Percentiles rank a stretch among this genome's conserved stretches.
phyloP scores from a whole-genome alignment of 148 eudicot species.

The Spergularia bocconei region DNA sequence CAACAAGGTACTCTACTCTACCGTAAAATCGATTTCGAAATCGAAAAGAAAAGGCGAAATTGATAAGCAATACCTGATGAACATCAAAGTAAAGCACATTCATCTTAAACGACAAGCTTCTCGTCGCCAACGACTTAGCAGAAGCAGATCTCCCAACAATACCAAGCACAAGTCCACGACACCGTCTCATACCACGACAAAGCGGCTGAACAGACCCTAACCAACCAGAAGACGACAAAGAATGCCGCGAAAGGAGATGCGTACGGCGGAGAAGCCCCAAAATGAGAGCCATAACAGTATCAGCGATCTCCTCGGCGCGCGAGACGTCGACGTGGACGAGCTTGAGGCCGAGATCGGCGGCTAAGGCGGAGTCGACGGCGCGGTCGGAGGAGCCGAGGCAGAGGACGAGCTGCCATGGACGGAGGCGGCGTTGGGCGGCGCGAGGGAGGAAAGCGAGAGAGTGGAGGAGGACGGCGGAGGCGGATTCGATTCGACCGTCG shows the following conservation, averaged over 20 bases:
- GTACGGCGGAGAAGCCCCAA: slow-evolving; percentile 79
- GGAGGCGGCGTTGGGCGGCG: slow-evolving; percentile 95
- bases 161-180: slow-evolving; percentile 90
- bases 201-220: slow-evolving; percentile 94
- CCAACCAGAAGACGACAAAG: slow-evolving; percentile 91
- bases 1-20: not conserved
- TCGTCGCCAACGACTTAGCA: slow-evolving; percentile 72
- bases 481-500: slow-evolving; percentile 70
- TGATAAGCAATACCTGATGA: slow-evolving; percentile 18
- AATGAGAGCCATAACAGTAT: slow-evolving; percentile 84
- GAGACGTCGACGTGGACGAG: slow-evolving; percentile 87
- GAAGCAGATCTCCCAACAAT: slow-evolving; percentile 95
- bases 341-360: slow-evolving; percentile 75
- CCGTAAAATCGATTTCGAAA: not conserved
- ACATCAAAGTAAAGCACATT: slow-evolving; percentile 95
- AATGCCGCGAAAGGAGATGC: slow-evolving; percentile 72
- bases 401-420: slow-evolving; percentile 81
- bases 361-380: slow-evolving; percentile 82
- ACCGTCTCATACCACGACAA: slow-evolving; percentile 94
- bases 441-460: slow-evolving; percentile 95
- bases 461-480: slow-evolving; percentile 83
- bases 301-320: slow-evolving; percentile 90
- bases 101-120: slow-evolving; percentile 96
- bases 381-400: slow-evolving; percentile 96
- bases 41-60: not conserved